A percentile compares a stretch with the other conserved stretches of the same genome.
phyloP scores from a whole-genome alignment of 441 rosid species.

The Kokia cookei region DNA sequence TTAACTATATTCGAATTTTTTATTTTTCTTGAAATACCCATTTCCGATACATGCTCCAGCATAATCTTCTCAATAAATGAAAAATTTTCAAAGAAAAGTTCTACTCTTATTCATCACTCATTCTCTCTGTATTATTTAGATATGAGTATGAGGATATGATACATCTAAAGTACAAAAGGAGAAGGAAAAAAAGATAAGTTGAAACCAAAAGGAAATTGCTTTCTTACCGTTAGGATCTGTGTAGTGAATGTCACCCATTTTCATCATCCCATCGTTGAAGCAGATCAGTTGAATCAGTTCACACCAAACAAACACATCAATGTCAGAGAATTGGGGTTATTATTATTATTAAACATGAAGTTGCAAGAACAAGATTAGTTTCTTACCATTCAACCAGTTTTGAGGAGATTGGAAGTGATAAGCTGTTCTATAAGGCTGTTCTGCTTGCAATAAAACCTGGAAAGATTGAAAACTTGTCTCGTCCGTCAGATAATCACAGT shows the following conservation, averaged over 20 bases:
- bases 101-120: background rate
- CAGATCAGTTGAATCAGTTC: background rate
- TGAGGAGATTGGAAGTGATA: slow-evolving; percentile 54
- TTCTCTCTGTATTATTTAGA: background rate
- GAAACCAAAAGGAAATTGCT: background rate
- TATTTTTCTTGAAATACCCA: background rate
- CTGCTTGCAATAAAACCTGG: background rate
- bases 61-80: background rate
- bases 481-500: background rate
- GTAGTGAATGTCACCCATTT: slow-evolving; percentile 4
- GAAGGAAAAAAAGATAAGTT: background rate
- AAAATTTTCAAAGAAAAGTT: background rate
- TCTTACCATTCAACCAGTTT: slow-evolving; percentile 60
- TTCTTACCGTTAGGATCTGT: slow-evolving; percentile 64
- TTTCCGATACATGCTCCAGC: background rate
- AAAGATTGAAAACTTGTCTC: background rate
- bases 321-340: background rate
- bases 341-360: background rate
- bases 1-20: too few species aligned
- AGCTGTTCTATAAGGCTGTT: slow-evolving; percentile 37
- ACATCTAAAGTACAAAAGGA: background rate
- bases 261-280: background rate
- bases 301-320: background rate
- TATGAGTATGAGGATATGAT: background rate
- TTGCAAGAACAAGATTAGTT: background rate